A percentile compares a stretch with the other conserved stretches of the same genome.
phyloP scores from a whole-genome alignment of 805 yeast genomes.

The Metschnikowia borealis region DNA sequence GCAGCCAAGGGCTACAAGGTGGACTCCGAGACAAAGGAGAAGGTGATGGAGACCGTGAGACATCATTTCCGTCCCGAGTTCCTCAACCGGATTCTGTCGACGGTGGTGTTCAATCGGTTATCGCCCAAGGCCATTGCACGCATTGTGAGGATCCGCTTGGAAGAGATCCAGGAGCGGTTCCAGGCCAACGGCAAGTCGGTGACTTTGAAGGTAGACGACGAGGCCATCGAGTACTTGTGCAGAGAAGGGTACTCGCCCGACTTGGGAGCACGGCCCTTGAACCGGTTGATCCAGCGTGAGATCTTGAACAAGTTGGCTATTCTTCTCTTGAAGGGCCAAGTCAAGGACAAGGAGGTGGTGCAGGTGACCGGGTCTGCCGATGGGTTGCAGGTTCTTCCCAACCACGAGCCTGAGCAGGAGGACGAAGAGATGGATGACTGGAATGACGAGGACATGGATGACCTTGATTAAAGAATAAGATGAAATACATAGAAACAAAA shows the following conservation, averaged over 20 bases:
- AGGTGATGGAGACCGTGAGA: constrained; percentile 80
- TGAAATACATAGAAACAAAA: not conserved
- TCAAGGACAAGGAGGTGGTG: constrained; percentile 85
- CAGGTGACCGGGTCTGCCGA: constrained; percentile 52
- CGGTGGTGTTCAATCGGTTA: constrained; percentile 87
- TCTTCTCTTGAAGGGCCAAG: constrained; percentile 80
- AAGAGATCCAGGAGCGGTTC: constrained; percentile 83
- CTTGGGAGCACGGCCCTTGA: constrained; percentile 95
- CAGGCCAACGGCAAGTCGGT: constrained; percentile 78
- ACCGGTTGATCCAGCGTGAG: constrained; percentile 85
- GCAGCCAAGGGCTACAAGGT: constrained; percentile 62
- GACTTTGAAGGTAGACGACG: constrained; percentile 65
- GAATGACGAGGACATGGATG: constrained; percentile 55
- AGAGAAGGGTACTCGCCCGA: constrained; percentile 86
- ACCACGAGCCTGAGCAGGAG: constrained; percentile 62
- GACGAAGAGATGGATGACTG: constrained; percentile 56
- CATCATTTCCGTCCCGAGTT: constrained; percentile 96
- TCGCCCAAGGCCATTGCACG: constrained; percentile 87
- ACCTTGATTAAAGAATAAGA: constrained; percentile 15
- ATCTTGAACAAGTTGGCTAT: constrained; percentile 85
- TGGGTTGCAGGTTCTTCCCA: constrained; percentile 78
- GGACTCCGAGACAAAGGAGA: constrained; percentile 62
- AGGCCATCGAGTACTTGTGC: constrained; percentile 78
- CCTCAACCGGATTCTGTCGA: constrained; percentile 90
- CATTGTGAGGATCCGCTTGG: constrained; percentile 81